Percentiles rank a stretch among this genome's conserved stretches.
These are phyloP conservation scores for Chlorociboria aeruginascens DNA, from an alignment of 495 filamentous ascomycete species.

Conservation along the genomic window DNA sequence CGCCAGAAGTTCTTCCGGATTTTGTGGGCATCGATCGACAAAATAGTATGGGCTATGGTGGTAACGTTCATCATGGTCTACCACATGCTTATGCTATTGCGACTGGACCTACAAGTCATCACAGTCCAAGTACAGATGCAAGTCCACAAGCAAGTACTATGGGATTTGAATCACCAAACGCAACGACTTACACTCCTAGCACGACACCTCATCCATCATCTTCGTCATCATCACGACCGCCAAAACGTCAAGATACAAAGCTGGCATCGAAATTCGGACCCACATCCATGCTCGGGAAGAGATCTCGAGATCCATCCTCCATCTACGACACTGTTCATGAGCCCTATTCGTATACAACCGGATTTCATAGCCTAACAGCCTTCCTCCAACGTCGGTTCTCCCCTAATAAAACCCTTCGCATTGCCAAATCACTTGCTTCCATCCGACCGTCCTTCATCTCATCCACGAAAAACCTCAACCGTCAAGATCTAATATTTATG, in stretches of 20 bases:
- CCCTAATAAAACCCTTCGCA: slow-evolving; percentile 53
- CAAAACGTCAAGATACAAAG: slow-evolving; percentile 17
- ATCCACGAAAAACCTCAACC: slow-evolving; percentile 68
- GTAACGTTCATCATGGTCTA: slow-evolving; percentile 11
- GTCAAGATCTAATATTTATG: slow-evolving; percentile 89
- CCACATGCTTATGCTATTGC: slow-evolving; percentile 65
- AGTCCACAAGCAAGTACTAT: slow-evolving; percentile 16
- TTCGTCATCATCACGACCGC: slow-evolving; percentile 3
- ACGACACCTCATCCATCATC: slow-evolving; percentile 2
- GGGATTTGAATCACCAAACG: slow-evolving; percentile 15
- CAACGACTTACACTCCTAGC: slow-evolving; percentile 9
- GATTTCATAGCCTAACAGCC: slow-evolving; percentile 81
- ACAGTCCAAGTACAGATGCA: slow-evolving; percentile 40
- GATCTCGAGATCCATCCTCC: slow-evolving; percentile 55
- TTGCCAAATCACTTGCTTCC: slow-evolving; percentile 75
- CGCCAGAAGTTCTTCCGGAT: slow-evolving; percentile 13
- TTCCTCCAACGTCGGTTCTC: slow-evolving; percentile 70
- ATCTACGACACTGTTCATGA: slow-evolving; percentile 84
- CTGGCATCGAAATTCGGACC: slow-evolving; percentile 11
- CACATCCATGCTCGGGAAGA: slow-evolving; percentile 23
- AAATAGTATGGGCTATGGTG: slow-evolving; percentile 4
- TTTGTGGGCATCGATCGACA: slow-evolving; percentile 6
- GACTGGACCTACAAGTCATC: slow-evolving; percentile 46
- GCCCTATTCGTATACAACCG: slow-evolving; percentile 79
- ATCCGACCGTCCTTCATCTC: slow-evolving; percentile 90